Evolutionary conservation across 345 rosid species (phyloP).

Genomic region (Microthlaspi erraticum): DNA sequence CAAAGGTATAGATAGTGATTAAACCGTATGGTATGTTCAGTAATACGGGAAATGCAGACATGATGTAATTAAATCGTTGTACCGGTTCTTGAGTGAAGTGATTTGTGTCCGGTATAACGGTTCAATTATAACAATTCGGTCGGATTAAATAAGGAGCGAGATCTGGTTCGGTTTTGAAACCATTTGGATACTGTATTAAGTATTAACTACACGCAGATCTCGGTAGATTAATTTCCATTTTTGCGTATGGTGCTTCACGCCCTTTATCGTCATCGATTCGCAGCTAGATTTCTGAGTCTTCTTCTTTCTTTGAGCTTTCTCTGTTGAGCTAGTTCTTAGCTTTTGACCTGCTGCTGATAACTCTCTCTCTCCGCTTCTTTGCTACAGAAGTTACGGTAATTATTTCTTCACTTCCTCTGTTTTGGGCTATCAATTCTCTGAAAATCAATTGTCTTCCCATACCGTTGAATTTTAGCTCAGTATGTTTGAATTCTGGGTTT

Average conservation of each 20-base stretch:
- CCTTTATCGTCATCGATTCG: too few relatives aligned
- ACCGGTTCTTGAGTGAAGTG: too few relatives aligned
- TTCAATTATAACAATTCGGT: neutral
- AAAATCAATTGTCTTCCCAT: neutral
- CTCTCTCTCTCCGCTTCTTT: neutral
- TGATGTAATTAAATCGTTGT: too few relatives aligned
- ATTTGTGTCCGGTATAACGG: slow-evolving; percentile 7
- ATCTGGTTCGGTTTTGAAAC: neutral
- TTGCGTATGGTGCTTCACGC: neutral
- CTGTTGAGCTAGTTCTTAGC: too few relatives aligned
- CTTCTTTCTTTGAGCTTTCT: neutral
- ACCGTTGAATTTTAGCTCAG: neutral
- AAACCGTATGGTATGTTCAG: too few relatives aligned
- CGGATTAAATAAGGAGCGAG: neutral
- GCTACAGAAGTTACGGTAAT: neutral
- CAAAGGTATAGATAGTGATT: too few relatives aligned
- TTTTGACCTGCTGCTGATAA: slow-evolving; percentile 10
- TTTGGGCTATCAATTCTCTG: neutral
- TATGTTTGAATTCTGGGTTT: slow-evolving; percentile 15
- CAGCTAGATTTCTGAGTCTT: slow-evolving; percentile 16
- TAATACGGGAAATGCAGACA: too few relatives aligned
- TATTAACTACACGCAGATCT: neutral
- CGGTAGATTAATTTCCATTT: neutral
- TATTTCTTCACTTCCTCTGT: neutral
- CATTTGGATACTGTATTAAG: neutral